Evolutionary conservation across 1,139 yeast genomes (phyloP).

Genomic region (Barnettozyma hawaiiensis): DNA sequence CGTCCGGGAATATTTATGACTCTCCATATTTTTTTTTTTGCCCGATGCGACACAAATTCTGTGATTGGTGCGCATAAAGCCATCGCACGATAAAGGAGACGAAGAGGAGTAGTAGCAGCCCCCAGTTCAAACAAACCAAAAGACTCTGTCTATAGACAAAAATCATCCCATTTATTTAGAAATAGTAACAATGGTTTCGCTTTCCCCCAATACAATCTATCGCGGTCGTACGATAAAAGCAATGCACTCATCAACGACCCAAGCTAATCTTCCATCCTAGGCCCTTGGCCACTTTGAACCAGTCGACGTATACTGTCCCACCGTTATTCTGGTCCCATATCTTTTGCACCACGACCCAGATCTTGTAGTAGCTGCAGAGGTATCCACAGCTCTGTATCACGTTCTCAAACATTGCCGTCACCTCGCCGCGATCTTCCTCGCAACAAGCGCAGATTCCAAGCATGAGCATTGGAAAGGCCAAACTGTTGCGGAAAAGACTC

Average conservation of each 20-base stretch:
- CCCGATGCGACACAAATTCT: neutral
- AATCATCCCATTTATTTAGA: neutral
- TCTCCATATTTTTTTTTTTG: neutral
- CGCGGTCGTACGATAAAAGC: neutral
- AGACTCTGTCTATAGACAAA: too few relatives aligned
- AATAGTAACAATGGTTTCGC: too few relatives aligned
- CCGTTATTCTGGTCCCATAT: conserved; percentile 25
- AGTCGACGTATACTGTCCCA: conserved; percentile 26
- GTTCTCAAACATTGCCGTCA: conserved; percentile 15
- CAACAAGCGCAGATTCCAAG: conserved; percentile 23
- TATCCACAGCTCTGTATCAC: conserved; percentile 23
- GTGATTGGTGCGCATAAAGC: neutral
- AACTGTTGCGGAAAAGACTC: conserved; percentile 16
- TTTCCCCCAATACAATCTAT: too few relatives aligned
- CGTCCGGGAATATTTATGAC: neutral
- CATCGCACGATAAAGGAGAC: neutral
- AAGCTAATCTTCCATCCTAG: conserved; percentile 23
- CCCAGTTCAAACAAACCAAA: too few relatives aligned
- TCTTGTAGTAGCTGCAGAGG: conserved; percentile 19
- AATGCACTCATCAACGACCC: conserved; percentile 11
- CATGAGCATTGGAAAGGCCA: conserved; percentile 26
- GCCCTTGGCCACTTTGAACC: conserved; percentile 21
- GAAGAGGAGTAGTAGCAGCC: too few relatives aligned
- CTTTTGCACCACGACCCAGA: conserved; percentile 23
- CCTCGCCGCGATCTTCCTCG: conserved; percentile 16